Evolutionary conservation across 345 rosid species (phyloP), one percentile per base, ranked within the genome.

Genomic region (Melastoma malabathricum): DNA sequence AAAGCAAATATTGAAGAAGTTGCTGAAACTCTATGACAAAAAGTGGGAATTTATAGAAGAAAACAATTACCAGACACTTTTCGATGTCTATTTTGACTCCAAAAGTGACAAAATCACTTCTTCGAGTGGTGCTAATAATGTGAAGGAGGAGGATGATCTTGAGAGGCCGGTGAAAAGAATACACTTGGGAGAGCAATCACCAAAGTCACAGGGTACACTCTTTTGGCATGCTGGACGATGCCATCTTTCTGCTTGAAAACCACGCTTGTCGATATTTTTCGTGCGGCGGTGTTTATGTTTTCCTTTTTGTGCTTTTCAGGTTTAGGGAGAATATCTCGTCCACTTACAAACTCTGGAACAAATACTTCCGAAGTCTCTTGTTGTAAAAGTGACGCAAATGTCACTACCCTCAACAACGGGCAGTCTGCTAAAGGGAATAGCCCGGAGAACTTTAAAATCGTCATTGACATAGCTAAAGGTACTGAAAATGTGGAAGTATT

Each of bases 1-100:
- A 43, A 68, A 57, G 51, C 67, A 72, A 1, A 76, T 78, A 57
- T 66, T 89, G 48, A 47, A 31, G 62, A 9, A 71, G 45, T 77
- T 89, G 0, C 48, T 72, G 31, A 59, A 47, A 59, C 48, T 78
- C 34, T 68, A 43, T 54, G 70, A 62, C 16, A 60, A 25, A 20
- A 78, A 75, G 7, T 89, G 97, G 97, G 83, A 73, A 4, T 60
- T 3, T 4, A 69, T 89, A 0, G 84, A 71, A 73, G 61, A 73
- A 27, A 86, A 89, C 48, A 65, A 76, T 46, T 84, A 76, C 43
- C 68, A 63, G 19, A 69, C 74, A 34, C 64, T 89, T 4, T 18
- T 73, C 46, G 89, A 89, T 50, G 69, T 77, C 23, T 78, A 74
- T 54, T 81, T 73, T 54, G 77, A 78, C 55, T 18, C 5, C n/a